These are phyloP conservation scores for Brassica hybrid DNA, from an alignment of 441 rosid genomes.

Conservation along the genomic window DNA sequence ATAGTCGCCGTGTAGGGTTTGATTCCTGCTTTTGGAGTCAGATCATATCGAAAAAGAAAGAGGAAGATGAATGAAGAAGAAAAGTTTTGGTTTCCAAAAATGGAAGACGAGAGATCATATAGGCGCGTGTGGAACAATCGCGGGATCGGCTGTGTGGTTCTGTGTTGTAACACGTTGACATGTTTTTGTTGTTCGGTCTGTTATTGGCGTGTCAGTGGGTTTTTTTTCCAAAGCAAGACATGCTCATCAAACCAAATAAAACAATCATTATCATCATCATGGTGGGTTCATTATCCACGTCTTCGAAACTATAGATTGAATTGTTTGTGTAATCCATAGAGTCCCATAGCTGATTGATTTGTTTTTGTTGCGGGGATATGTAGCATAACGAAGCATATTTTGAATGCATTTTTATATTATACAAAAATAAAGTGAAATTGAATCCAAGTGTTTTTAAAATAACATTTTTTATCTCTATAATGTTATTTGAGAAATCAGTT, in stretches of 20 bases:
- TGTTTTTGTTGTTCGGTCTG: constrained; percentile 32
- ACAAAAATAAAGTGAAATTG: too few species aligned
- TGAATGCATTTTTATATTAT: too few species aligned
- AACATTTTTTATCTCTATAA: too few species aligned
- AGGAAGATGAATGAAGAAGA: constrained; percentile 18
- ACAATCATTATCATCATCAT: not conserved
- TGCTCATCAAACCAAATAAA: not conserved
- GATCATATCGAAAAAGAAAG: constrained; percentile 17
- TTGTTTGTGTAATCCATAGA: not conserved
- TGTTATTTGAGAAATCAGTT: too few species aligned
- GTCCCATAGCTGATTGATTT: too few species aligned
- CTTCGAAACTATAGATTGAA: not conserved
- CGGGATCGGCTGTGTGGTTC: constrained; percentile 25
- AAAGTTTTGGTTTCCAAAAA: not conserved
- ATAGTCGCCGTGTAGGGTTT: not conserved
- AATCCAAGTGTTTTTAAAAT: too few species aligned
- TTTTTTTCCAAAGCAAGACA: not conserved
- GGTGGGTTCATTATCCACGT: not conserved
- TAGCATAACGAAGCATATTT: too few species aligned
- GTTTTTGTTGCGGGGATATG: too few species aligned
- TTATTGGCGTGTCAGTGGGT: constrained; percentile 17
- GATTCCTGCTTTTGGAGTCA: not conserved
- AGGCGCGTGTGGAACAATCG: constrained; percentile 12
- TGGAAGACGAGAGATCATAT: not conserved
- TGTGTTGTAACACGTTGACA: constrained; percentile 31